Evolutionary conservation across 129 eudicot genomes (phyloP), one percentile per base, ranked within the genome.

Genomic region (Glebionis coronaria): DNA sequence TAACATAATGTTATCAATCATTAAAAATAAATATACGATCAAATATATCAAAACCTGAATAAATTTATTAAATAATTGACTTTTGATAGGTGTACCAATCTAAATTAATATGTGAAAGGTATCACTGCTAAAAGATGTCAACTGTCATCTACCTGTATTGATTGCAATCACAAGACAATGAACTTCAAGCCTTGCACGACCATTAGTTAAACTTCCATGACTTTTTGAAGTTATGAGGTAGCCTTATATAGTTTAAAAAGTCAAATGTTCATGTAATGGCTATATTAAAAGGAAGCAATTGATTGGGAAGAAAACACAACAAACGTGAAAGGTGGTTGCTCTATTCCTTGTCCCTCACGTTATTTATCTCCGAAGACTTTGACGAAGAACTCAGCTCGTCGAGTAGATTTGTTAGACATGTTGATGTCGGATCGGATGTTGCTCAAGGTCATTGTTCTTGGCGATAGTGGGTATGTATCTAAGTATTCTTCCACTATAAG

Each of bases 391-490:
- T 35, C 42, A 35, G 7, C 10, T 35, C 42, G 42, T 35, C 42
- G 10, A 35, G 42, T 35, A 10, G 42, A 35, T 6, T 35, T 35
- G 9, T 35, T 35, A 6, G 42, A 35, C 51, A 87, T 87, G 95
- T 59, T 68, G 56, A 68, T 57, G 68, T 80, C 84, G 1, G 79
- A 81, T 60, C 78, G 97, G 65, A 80, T 86, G 70, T 78, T 90
- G 87, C 97, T 90, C 64, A 90, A 90, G 82, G 82, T 90, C 79
- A 87, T 90, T 35, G 88, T 90, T 65, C 91, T 90, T 13, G 97
- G 97, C 4, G 97, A 90, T 53, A 84, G 90, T 49, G 95, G 90
- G 97, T 90, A 82, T 11, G 79, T 54, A 8, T 49, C 57, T 3
- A 1, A 14, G 1, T 31, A 9, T 63, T 63, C 4, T 27, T 20